These are phyloP conservation scores for Bolboschoenus planiculmis DNA, from an alignment of 176 grass and related monocot species.

Conservation along the genomic window DNA sequence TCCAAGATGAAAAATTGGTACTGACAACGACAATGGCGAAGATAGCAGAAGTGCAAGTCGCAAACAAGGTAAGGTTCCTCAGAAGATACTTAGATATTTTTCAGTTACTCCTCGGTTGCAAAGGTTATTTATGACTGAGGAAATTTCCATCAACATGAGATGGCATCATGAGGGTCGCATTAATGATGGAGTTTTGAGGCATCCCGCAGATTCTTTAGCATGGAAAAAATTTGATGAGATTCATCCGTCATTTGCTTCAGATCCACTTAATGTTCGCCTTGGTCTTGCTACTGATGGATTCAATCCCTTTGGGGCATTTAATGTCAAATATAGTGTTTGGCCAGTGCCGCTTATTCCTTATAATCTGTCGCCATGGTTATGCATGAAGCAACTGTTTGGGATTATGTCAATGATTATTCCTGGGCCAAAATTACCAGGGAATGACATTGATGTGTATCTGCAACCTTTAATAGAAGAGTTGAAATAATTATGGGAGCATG, in stretches of 20 bases:
- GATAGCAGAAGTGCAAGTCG: background rate
- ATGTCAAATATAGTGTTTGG: background rate
- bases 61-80: background rate
- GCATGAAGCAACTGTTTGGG: conserved; percentile 4
- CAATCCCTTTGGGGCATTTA: conserved; percentile 15
- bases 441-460: conserved; percentile 27
- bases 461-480: conserved; percentile 21
- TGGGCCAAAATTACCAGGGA: background rate
- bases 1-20: background rate
- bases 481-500: background rate
- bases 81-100: conserved; percentile 20
- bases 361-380: conserved; percentile 17
- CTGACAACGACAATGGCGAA: background rate
- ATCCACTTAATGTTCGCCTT: background rate
- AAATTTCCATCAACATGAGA: background rate
- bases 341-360: conserved; percentile 1
- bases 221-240: background rate
- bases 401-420: conserved; percentile 16
- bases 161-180: conserved; percentile 24
- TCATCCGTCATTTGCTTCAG: background rate
- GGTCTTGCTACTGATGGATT: background rate
- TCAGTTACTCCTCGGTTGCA: conserved; percentile 12
- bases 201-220: background rate
- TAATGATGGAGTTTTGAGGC: background rate
- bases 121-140: conserved; percentile 12